Percentiles rank a stretch among this genome's conserved stretches.
These are phyloP conservation scores for Coemansia sp. DNA, from an alignment of 192 early-diverging fungal species.

Conservation along the genomic window DNA sequence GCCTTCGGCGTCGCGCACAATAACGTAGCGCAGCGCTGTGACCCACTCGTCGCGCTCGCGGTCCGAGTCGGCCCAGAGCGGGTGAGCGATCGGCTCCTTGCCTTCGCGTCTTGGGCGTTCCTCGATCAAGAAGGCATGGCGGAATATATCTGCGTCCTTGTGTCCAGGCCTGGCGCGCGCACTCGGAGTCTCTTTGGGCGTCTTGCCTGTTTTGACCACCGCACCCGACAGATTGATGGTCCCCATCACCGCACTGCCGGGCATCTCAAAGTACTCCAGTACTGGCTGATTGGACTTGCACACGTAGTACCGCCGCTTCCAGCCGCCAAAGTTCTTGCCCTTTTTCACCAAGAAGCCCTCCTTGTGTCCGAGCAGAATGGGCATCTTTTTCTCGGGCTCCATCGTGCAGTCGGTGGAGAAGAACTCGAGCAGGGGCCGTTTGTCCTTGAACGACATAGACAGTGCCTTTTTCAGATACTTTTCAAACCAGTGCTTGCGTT, in stretches of 20 bases:
- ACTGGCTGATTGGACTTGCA: conserved; percentile 61
- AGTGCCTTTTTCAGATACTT: conserved; percentile 78
- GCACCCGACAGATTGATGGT: conserved; percentile 75
- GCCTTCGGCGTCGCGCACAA: conserved; percentile 51
- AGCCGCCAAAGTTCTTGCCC: conserved; percentile 97
- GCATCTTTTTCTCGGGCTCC: conserved; percentile 48
- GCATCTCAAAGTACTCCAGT: conserved; percentile 84
- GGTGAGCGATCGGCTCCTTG: conserved; percentile 67
- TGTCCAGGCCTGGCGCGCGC: conserved; percentile 8
- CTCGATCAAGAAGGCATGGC: conserved; percentile 84
- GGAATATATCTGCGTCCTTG: conserved; percentile 65
- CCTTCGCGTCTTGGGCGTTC: conserved; percentile 67
- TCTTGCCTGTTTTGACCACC: conserved; percentile 46
- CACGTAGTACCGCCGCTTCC: conserved; percentile 90
- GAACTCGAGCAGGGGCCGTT: conserved; percentile 70
- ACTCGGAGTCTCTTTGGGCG: conserved; percentile 12
- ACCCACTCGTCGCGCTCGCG: conserved; percentile 93
- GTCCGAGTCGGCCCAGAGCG: conserved; percentile 88
- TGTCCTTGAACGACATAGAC: conserved; percentile 59
- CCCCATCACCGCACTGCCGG: conserved; percentile 70
- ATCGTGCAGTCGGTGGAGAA: conserved; percentile 69
- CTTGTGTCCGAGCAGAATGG: conserved; percentile 63
- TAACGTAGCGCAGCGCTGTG: conserved; percentile 61
- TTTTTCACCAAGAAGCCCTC: conserved; percentile 90
- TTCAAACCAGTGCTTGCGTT: conserved; percentile 83